Conservation (phyloP, 2,329 filamentous ascomycete genomes). For the Emmonsiellopsis sp. region DNA sequence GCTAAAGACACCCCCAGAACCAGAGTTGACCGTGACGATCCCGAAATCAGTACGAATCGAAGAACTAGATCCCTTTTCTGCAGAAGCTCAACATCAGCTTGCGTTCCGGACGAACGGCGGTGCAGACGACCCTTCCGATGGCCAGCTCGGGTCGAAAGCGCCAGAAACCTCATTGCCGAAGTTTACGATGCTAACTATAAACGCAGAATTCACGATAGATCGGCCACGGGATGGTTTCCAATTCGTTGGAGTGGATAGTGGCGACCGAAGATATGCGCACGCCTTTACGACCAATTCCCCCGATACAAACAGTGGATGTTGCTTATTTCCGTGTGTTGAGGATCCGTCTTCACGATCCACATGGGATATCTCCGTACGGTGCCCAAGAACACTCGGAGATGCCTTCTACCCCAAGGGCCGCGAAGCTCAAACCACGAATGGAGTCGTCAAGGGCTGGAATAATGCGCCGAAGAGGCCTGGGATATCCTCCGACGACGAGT, state of each 20-base stretch:
- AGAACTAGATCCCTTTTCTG: conserved; percentile 47
- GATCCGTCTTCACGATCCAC: conserved; percentile 70
- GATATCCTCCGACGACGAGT: conserved; percentile 67
- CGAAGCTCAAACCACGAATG: conserved; percentile 16
- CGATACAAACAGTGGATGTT: conserved; percentile 59
- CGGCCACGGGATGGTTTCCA: conserved; percentile 79
- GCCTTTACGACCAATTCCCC: conserved; percentile 78
- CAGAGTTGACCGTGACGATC: conserved; percentile 50
- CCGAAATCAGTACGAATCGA: conserved; percentile 55
- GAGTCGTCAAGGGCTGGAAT: conserved; percentile 21
- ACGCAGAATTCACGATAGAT: conserved; percentile 68
- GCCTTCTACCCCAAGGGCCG: conserved; percentile 38
- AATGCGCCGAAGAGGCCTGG: conserved; percentile 25
- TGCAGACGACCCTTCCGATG: conserved; percentile 30
- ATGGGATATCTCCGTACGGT: conserved; percentile 84
- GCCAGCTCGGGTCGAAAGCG: conserved; percentile 23
- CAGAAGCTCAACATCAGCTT: conserved; percentile 39
- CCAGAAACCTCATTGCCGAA: conserved; percentile 33
- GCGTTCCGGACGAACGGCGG: conserved; percentile 31
- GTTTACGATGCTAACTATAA: conserved; percentile 54
- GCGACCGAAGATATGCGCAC: conserved; percentile 79
- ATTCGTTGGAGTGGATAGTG: conserved; percentile 75
- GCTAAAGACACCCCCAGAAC: conserved; percentile 42
- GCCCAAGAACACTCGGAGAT: conserved; percentile 78
- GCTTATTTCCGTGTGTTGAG: conserved; percentile 89